Evolutionary conservation across 2,329 filamentous ascomycete species (phyloP), one percentile per base, ranked within the genome.

Genomic region (Graphilbum sp.): DNA sequence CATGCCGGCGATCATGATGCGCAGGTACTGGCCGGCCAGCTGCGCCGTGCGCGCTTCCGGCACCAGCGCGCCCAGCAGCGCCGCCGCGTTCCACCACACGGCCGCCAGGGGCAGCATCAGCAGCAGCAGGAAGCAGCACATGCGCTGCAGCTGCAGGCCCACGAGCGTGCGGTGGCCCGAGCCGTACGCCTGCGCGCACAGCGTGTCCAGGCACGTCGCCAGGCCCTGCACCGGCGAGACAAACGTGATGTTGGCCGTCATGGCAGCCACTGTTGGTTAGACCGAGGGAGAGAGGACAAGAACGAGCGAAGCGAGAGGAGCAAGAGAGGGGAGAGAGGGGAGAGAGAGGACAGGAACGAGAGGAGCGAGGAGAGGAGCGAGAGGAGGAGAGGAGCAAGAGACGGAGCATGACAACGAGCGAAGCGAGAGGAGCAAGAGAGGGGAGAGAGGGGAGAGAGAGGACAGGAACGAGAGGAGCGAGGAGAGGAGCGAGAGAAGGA

Each of bases 121-220:
- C 1, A 69, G 47, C 65, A 78, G 12, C 3, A 88, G 64, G 51
- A 92, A 88, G 51, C 69, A 81, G 1, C 79, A 63, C 81, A 88
- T 88, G 35, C 82, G 67, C 56, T 90, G 81, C 45, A 86, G 64
- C 50, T 90, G 82, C 40, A 90, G 57, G 2, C 83, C 88, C 11
- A 96, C 88, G 5, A 96, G 71, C 47, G 87, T 81, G 53, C 81
- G 92, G 54, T 80, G 81, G 0, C 88, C 88, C 1, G 83, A 92
- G 3, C 90, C 88, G 53, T 92, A 96, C 1, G 90, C 88, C 57
- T 96, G 88, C 0, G 88, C 75, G 55, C 88, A 95, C 3, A 96
- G 73, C 0, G 88, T 96, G 57, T 96, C 88, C 29, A 96, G 65
- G 45, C 79, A 84, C 5, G 88, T 96, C 1, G 86, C 79, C 13